These are phyloP conservation scores for Tuber microsphaerosporum DNA, from an alignment of 495 filamentous ascomycete genomes.

Conservation along the genomic window DNA sequence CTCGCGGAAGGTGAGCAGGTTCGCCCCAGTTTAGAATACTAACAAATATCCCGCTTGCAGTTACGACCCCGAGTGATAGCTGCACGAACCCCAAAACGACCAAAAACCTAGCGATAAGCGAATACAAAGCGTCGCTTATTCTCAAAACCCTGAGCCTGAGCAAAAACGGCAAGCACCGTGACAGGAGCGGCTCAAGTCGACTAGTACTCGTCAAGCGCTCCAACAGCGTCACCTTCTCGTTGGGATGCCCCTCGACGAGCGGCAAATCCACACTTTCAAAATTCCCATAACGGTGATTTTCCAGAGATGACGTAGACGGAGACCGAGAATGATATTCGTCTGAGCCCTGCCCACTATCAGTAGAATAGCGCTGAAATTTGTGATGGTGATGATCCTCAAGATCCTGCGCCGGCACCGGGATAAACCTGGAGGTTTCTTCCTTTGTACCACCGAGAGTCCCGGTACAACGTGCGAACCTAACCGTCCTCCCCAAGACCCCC, in stretches of 20 bases:
- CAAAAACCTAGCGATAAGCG: constrained; percentile 56
- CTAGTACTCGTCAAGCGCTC: constrained; percentile 40
- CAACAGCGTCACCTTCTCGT: constrained; percentile 45
- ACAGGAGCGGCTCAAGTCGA: constrained; percentile 49
- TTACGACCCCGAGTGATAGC: constrained; percentile 58
- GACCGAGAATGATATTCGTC: constrained; percentile 61
- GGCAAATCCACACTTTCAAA: constrained; percentile 51
- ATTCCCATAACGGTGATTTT: constrained; percentile 49
- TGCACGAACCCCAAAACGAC: constrained; percentile 59
- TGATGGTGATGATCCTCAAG: constrained; percentile 42
- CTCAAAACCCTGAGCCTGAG: constrained; percentile 57
- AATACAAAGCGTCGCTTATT: constrained; percentile 53
- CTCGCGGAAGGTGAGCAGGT: neutral
- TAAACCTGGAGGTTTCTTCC: constrained; percentile 51
- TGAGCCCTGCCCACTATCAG: constrained; percentile 85
- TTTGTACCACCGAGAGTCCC: constrained; percentile 19
- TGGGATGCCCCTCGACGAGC: constrained; percentile 48
- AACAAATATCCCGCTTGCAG: constrained; percentile 66
- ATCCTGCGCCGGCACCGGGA: constrained; percentile 62
- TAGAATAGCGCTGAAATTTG: constrained; percentile 53
- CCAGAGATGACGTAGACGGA: constrained; percentile 56
- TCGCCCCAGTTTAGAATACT: constrained; percentile 38
- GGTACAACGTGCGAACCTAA: constrained; percentile 20
- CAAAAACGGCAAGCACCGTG: constrained; percentile 48
- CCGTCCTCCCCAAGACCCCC: constrained; percentile 54